Evolutionary conservation across 108 stramenopile genomes (phyloP).

Genomic region (Nitzschia sp.): DNA sequence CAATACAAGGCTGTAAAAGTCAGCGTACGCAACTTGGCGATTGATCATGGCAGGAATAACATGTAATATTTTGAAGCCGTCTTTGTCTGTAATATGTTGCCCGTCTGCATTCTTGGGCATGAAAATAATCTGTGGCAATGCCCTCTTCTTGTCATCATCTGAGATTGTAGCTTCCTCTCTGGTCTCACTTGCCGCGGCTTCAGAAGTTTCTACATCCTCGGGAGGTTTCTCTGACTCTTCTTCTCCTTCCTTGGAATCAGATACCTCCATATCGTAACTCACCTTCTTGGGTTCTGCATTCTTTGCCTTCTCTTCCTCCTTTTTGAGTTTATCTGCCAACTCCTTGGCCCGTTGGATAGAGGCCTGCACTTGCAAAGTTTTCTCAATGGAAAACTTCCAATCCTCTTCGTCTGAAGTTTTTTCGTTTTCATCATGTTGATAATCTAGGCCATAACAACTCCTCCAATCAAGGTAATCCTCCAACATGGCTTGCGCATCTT

Average conservation of each 20-base stretch:
- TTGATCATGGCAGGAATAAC: constrained; percentile 63
- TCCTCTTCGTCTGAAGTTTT: background rate
- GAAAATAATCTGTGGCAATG: constrained; percentile 28
- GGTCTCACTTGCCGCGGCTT: background rate
- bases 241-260: constrained; percentile 5
- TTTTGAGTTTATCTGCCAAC: constrained; percentile 12
- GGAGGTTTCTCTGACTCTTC: constrained; percentile 15
- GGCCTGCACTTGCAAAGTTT: constrained; percentile 16
- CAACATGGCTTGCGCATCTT: constrained; percentile 9
- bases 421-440: constrained; percentile 2
- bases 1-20: constrained; percentile 53
- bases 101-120: constrained; percentile 18
- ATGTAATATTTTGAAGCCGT: constrained; percentile 41
- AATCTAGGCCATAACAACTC: constrained; percentile 28
- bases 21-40: constrained; percentile 42
- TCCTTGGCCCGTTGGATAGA: constrained; percentile 11
- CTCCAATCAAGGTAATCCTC: constrained; percentile 39
- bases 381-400: constrained; percentile 31
- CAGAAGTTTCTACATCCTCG: background rate
- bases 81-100: constrained; percentile 23
- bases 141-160: constrained; percentile 1
- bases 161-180: background rate
- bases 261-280: constrained; percentile 7
- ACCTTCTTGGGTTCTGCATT: background rate
- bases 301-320: constrained; percentile 1